phyloP scores from a whole-genome alignment of 2,329 filamentous ascomycete species.

The Penicillium sp. region DNA sequence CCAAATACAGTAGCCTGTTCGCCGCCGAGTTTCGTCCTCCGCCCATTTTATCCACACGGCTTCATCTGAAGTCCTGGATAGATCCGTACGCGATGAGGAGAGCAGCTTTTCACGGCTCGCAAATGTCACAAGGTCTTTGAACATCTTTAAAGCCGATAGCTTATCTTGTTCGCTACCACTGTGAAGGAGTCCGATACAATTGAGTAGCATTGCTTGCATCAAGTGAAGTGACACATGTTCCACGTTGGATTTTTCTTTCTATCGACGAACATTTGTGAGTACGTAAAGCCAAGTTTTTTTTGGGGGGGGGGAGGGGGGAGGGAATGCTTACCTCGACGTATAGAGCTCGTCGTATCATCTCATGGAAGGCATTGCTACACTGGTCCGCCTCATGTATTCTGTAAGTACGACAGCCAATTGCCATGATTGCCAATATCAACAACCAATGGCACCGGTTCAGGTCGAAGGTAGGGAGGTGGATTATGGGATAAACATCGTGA shows the following conservation, averaged over 20 bases:
- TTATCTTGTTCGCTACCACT: constrained; percentile 25
- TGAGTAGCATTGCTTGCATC: constrained; percentile 32
- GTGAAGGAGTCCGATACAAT: constrained; percentile 34
- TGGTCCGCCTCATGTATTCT: constrained; percentile 27
- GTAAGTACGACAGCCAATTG: constrained; percentile 41
- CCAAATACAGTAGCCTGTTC: constrained; percentile 46
- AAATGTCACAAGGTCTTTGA: constrained; percentile 31
- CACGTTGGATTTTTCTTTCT: constrained; percentile 28
- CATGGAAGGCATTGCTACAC: constrained; percentile 38
- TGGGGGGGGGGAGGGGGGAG: too few species aligned
- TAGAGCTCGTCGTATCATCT: constrained; percentile 42
- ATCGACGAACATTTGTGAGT: background rate
- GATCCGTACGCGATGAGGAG: background rate
- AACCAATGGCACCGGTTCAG: constrained; percentile 41
- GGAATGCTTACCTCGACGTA: constrained; percentile 37
- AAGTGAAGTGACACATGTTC: constrained; percentile 25
- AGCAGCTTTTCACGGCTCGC: constrained; percentile 25
- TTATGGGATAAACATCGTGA: constrained; percentile 41
- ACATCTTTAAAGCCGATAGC: constrained; percentile 23
- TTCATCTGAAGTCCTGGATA: constrained; percentile 11
- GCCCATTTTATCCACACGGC: constrained; percentile 38
- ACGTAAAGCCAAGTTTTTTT: background rate
- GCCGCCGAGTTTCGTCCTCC: constrained; percentile 36
- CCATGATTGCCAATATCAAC: constrained; percentile 38
- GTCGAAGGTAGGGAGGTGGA: constrained; percentile 40